phyloP scores from a whole-genome alignment of 1,284 basidiomycete genomes.

The Cryptococcus hybrid region DNA sequence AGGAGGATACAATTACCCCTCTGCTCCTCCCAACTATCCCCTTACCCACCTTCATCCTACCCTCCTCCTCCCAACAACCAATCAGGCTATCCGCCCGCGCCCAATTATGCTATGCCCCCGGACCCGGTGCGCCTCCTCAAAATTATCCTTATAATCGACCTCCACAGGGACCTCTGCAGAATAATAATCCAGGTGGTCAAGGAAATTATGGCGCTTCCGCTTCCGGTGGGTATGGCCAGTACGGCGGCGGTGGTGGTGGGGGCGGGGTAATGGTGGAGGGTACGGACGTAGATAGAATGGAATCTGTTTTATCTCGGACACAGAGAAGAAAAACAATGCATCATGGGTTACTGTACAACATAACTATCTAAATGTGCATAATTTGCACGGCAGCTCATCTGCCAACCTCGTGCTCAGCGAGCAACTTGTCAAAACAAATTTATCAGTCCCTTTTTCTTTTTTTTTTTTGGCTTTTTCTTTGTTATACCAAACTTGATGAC shows the following conservation, averaged over 20 bases:
- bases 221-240: not conserved
- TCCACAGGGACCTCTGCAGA: not conserved
- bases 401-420: constrained; percentile 84
- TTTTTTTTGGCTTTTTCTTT: not conserved
- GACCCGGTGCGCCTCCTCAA: too few relatives aligned
- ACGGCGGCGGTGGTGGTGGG: not conserved
- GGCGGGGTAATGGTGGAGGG: not conserved
- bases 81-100: too few relatives aligned
- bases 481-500: constrained; percentile 23
- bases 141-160: too few relatives aligned
- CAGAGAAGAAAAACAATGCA: not conserved
- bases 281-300: constrained; percentile 1
- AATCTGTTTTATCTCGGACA: too few relatives aligned
- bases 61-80: too few relatives aligned
- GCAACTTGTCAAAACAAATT: constrained; percentile 57
- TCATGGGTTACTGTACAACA: constrained; percentile 18
- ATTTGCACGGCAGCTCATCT: constrained; percentile 20
- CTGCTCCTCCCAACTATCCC: too few relatives aligned
- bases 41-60: too few relatives aligned
- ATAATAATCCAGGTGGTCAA: not conserved
- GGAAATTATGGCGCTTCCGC: not conserved
- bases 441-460: not conserved
- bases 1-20: too few relatives aligned
- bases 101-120: too few relatives aligned
- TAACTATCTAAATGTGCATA: not conserved